Conservation (phyloP, 768 basidiomycete genomes). For the Galerina marginata region DNA sequence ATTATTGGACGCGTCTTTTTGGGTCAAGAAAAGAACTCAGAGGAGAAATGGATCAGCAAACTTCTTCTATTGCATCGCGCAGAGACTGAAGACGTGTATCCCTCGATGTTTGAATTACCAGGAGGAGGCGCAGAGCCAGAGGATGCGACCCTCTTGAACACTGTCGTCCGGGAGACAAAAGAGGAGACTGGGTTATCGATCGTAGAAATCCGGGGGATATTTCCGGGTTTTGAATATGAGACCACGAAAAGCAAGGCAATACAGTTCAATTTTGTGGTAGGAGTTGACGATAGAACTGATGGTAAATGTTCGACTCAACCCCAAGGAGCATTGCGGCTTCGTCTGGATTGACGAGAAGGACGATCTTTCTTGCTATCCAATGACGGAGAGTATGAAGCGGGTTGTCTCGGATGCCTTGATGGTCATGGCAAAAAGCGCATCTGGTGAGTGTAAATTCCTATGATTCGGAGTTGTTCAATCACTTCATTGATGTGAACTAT, state of each 20-base stretch:
- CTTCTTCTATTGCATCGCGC: conserved; percentile 16
- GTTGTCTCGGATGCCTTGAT: conserved; percentile 6
- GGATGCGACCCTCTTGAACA: conserved; percentile 10
- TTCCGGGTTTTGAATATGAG: conserved; percentile 19
- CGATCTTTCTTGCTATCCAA: conserved; percentile 12
- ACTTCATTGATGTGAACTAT: too few relatives aligned
- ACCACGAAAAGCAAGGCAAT: conserved; percentile 13
- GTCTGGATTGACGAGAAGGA: conserved; percentile 14
- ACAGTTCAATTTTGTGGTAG: conserved; percentile 19
- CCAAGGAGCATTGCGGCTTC: conserved; percentile 14
- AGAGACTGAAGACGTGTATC: conserved; percentile 14
- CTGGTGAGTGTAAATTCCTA: not conserved
- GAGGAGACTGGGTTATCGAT: conserved; percentile 18
- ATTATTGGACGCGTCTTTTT: not conserved
- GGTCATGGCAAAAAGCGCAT: not conserved
- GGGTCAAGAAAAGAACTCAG: not conserved
- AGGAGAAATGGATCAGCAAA: not conserved
- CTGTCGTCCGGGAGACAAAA: conserved; percentile 15
- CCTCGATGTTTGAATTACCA: conserved; percentile 16
- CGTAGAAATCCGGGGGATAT: not conserved
- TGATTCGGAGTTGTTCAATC: too few relatives aligned
- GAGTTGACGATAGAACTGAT: conserved; percentile 1
- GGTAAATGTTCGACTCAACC: conserved; percentile 7
- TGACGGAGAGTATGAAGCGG: conserved; percentile 3
- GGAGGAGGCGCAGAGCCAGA: conserved; percentile 15